Evolutionary conservation across 306 rosid species (phyloP), one percentile per base, ranked within the genome.

Genomic region (Carpinus fangiana): DNA sequence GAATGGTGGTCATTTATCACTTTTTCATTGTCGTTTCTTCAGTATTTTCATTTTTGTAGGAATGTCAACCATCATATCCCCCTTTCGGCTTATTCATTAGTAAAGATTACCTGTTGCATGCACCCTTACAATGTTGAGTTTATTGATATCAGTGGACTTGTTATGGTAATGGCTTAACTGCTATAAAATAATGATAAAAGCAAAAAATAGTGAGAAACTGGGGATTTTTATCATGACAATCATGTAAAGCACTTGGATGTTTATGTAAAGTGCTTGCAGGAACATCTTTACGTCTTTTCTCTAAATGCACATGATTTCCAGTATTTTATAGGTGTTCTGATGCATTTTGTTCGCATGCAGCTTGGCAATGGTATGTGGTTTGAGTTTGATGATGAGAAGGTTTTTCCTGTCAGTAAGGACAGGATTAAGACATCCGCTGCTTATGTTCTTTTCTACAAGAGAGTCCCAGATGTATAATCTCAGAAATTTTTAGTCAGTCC

Each of bases 361-460:
- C 85, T 79, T 43, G 89, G 85, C 55, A 46, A 75, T 17, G 88
- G 83, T 23, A 76, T 18, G 64, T 92, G 98, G 97, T 90, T 84
- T 12, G 97, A 90, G 82, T 94, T 94, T 65, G 93, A 94, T 73
- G 98, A 94, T 76, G 88, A 78, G 55, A 86, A 87, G 79, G 98
- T 92, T 81, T 41, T 46, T 52, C 72, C 84, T 31, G 79, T 81
- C n/a, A 38, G 60, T 4, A 88, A 85, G 62, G 94, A 90, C 18
- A 72, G 45, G 66, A 75, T 90, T 45, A 90, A 88, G 84, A 86
- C 92, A 46, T 64, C 91, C 21, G 94, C 97, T 57, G 98, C 98
- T 2, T 92, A 94, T 80, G 92, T 94, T 79, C 96, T 94, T 81
- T 92, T 92, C 87, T 94, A 94, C 86, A 82, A 83, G 79, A 92